Conservation (phyloP, 441 rosid genomes). For the Cnidoscolus chayamansa region DNA sequence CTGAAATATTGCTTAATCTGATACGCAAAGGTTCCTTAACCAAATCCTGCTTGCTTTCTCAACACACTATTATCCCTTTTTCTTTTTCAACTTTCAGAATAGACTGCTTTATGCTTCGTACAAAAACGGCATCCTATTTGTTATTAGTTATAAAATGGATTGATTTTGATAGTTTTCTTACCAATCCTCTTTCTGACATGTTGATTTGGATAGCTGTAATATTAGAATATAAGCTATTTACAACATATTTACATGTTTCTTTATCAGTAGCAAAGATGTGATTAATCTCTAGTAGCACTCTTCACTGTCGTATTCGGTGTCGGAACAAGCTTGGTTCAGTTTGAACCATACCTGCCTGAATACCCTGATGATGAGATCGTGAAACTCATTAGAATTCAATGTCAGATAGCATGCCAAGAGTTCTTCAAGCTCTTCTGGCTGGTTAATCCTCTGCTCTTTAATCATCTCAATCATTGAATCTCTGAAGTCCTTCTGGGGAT, state of each 20-base stretch:
- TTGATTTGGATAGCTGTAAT: background rate
- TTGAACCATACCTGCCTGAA: slow-evolving; percentile 77
- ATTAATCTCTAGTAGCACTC: slow-evolving; percentile 15
- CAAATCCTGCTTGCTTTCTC: background rate
- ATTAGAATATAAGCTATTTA: slow-evolving; percentile 12
- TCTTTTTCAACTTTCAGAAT: background rate
- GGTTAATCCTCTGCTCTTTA: slow-evolving; percentile 52
- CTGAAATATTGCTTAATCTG: background rate
- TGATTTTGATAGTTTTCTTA: background rate
- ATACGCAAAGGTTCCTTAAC: background rate
- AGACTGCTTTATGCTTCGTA: background rate
- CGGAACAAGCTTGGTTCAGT: slow-evolving; percentile 36
- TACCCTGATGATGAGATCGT: slow-evolving; percentile 80
- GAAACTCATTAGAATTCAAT: slow-evolving; percentile 64
- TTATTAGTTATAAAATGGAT: background rate
- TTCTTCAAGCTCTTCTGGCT: slow-evolving; percentile 71
- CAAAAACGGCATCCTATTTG: background rate
- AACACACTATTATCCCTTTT: background rate
- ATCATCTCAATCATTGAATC: slow-evolving; percentile 96
- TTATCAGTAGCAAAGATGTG: background rate
- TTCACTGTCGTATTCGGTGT: slow-evolving; percentile 29
- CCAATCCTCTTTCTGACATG: background rate
- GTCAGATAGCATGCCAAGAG: slow-evolving; percentile 82
- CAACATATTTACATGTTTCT: slow-evolving; percentile 18
- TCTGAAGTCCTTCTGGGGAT: slow-evolving; percentile 75